Percentiles rank a stretch among this genome's conserved stretches.
phyloP scores from a whole-genome alignment of 2,329 filamentous ascomycete genomes.

The Dactylellina cionopaga region DNA sequence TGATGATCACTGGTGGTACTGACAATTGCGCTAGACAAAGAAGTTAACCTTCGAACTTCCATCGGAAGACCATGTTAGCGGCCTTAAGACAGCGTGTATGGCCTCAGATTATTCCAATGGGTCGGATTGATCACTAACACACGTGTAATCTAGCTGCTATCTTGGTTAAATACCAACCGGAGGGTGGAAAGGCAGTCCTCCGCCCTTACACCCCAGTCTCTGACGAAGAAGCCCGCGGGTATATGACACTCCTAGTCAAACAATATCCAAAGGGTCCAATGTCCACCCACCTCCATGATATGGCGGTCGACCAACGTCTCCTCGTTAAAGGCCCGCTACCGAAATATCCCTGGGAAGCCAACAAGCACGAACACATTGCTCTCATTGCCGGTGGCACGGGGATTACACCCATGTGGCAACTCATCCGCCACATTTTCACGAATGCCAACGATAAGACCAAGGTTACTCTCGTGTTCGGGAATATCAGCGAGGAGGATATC shows the following conservation, averaged over 20 bases:
- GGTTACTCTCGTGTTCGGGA: slow-evolving; percentile 94
- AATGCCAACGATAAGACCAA: slow-evolving; percentile 92
- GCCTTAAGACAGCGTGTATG: slow-evolving; percentile 79
- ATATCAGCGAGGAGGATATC: slow-evolving; percentile 88
- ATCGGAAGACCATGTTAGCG: slow-evolving; percentile 83
- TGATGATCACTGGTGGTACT: not conserved
- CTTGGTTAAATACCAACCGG: slow-evolving; percentile 90
- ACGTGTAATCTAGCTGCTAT: slow-evolving; percentile 70
- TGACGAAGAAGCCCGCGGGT: slow-evolving; percentile 81
- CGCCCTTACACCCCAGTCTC: slow-evolving; percentile 92
- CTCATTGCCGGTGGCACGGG: slow-evolving; percentile 94
- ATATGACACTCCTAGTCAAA: slow-evolving; percentile 90
- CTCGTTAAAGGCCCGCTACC: slow-evolving; percentile 95
- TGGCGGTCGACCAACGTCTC: slow-evolving; percentile 82
- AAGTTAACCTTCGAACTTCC: slow-evolving; percentile 86
- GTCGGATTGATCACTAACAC: not conserved
- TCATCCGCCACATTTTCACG: slow-evolving; percentile 89
- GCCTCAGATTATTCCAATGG: slow-evolving; percentile 24
- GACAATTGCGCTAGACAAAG: slow-evolving; percentile 65
- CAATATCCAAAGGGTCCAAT: slow-evolving; percentile 89
- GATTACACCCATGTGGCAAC: slow-evolving; percentile 98
- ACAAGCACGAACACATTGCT: slow-evolving; percentile 88
- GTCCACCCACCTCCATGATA: slow-evolving; percentile 85
- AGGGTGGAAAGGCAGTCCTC: slow-evolving; percentile 84
- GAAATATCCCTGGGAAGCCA: slow-evolving; percentile 88